Percentiles rank a stretch among this genome's conserved stretches.
Conservation (phyloP, 2,329 filamentous ascomycete genomes). For the Ceratocystis cacaofunesta region DNA sequence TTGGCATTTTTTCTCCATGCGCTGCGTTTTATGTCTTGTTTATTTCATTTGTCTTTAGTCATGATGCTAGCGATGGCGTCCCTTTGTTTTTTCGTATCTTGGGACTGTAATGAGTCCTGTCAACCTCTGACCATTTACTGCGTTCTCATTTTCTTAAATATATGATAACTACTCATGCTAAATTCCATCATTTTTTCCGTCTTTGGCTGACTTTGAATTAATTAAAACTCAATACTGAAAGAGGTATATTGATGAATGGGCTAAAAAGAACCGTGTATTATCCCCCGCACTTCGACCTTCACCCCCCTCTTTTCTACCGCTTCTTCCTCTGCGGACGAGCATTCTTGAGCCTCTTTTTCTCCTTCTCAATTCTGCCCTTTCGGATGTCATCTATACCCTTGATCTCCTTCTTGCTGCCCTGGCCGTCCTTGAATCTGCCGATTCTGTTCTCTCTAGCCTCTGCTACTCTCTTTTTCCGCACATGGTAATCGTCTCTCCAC, state of each 20-base stretch:
- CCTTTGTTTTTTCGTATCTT: background rate
- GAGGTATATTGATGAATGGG: background rate
- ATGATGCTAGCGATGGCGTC: slow-evolving; percentile 8
- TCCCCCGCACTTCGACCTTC: background rate
- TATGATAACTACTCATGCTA: slow-evolving; percentile 3
- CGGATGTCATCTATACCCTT: slow-evolving; percentile 71
- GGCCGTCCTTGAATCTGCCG: slow-evolving; percentile 57
- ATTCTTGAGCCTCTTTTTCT: slow-evolving; percentile 74
- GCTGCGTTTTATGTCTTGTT: background rate
- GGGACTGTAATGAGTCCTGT: background rate
- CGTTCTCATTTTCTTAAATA: slow-evolving; percentile 13
- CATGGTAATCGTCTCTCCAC: slow-evolving; percentile 77
- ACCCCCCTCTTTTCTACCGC: slow-evolving; percentile 11
- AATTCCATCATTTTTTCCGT: background rate
- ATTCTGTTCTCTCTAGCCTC: slow-evolving; percentile 76
- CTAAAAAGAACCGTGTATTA: background rate
- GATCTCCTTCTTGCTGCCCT: slow-evolving; percentile 61
- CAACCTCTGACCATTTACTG: slow-evolving; percentile 7
- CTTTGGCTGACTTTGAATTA: background rate
- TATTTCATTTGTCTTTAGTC: background rate
- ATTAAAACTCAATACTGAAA: background rate
- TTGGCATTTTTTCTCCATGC: background rate
- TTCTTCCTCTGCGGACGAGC: slow-evolving; percentile 57
- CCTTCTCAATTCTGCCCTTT: slow-evolving; percentile 63
- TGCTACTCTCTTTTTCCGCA: slow-evolving; percentile 75